phyloP scores from a whole-genome alignment of 495 filamentous ascomycete species.

The Neurospora sp. region DNA sequence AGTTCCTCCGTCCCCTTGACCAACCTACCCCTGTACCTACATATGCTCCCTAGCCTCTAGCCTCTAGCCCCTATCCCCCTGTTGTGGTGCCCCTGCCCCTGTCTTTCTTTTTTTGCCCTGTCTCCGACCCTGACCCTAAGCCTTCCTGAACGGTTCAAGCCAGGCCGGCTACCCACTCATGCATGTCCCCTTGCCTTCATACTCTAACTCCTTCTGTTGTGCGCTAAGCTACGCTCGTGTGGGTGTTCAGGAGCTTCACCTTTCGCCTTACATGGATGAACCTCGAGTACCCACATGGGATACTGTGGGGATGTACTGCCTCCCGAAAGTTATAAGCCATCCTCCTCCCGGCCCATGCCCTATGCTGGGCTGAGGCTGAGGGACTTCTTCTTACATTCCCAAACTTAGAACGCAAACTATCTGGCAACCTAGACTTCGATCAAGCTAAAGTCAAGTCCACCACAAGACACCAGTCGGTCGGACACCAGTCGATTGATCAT shows the following conservation, averaged over 20 bases:
- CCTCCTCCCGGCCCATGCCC: conserved; percentile 17
- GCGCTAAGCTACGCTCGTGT: not conserved
- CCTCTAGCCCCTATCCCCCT: not conserved
- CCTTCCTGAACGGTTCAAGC: not conserved
- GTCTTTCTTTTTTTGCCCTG: not conserved
- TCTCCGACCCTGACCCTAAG: not conserved
- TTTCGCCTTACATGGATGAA: not conserved
- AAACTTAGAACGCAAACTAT: conserved; percentile 20
- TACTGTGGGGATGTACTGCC: conserved; percentile 24
- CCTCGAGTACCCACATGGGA: not conserved
- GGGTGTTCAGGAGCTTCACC: not conserved
- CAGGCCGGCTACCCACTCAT: not conserved
- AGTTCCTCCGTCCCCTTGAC: not conserved
- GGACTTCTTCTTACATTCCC: conserved; percentile 16
- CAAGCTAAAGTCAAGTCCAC: not conserved
- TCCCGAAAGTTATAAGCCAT: conserved; percentile 22
- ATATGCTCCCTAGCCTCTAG: not conserved
- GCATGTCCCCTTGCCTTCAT: not conserved
- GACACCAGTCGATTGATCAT: not conserved
- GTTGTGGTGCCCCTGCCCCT: not conserved
- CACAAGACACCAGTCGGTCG: not conserved
- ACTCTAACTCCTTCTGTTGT: not conserved
- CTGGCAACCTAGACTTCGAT: not conserved
- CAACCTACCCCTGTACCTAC: not conserved
- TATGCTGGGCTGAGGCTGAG: conserved; percentile 23